These are phyloP conservation scores for Pseudogymnoascus sp. DNA, from an alignment of 2,329 filamentous ascomycete species.

Conservation along the genomic window DNA sequence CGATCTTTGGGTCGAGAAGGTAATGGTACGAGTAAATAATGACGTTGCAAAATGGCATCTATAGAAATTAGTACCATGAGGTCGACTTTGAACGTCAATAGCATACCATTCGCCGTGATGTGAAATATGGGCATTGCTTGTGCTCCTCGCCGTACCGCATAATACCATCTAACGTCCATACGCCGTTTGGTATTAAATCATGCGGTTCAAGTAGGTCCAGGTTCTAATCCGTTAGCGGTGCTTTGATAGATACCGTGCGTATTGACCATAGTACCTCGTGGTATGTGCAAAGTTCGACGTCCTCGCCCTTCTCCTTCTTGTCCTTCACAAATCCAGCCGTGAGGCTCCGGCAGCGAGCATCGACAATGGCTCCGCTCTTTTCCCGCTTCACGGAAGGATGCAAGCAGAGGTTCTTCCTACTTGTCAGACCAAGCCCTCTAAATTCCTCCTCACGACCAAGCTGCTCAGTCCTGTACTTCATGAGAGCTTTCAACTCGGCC, in stretches of 20 bases:
- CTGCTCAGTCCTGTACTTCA: slow-evolving; percentile 88
- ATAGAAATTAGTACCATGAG: slow-evolving; percentile 12
- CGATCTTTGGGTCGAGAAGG: slow-evolving; percentile 93
- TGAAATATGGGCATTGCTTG: slow-evolving; percentile 97
- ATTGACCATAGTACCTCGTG: slow-evolving; percentile 57
- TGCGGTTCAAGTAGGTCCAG: slow-evolving; percentile 90
- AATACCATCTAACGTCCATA: slow-evolving; percentile 90
- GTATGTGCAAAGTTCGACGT: slow-evolving; percentile 89
- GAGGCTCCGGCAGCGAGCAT: slow-evolving; percentile 89
- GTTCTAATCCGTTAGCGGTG: slow-evolving; percentile 47
- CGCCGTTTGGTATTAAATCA: slow-evolving; percentile 86
- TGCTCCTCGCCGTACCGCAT: slow-evolving; percentile 86
- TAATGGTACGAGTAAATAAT: slow-evolving; percentile 99
- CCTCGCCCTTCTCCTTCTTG: slow-evolving; percentile 91
- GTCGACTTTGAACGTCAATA: background rate
- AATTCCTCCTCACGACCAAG: slow-evolving; percentile 92
- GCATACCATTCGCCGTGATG: slow-evolving; percentile 79
- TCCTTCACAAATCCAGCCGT: slow-evolving; percentile 97
- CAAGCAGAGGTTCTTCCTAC: slow-evolving; percentile 92
- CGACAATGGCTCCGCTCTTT: slow-evolving; percentile 89
- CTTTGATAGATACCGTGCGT: background rate
- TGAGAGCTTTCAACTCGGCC: slow-evolving; percentile 80
- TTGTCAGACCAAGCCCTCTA: slow-evolving; percentile 81
- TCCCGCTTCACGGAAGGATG: slow-evolving; percentile 94
- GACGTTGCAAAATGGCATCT: slow-evolving; percentile 99